These are phyloP conservation scores for Phytopythium sindhum DNA, from an alignment of 352 stramenopile species.

Conservation along the genomic window DNA sequence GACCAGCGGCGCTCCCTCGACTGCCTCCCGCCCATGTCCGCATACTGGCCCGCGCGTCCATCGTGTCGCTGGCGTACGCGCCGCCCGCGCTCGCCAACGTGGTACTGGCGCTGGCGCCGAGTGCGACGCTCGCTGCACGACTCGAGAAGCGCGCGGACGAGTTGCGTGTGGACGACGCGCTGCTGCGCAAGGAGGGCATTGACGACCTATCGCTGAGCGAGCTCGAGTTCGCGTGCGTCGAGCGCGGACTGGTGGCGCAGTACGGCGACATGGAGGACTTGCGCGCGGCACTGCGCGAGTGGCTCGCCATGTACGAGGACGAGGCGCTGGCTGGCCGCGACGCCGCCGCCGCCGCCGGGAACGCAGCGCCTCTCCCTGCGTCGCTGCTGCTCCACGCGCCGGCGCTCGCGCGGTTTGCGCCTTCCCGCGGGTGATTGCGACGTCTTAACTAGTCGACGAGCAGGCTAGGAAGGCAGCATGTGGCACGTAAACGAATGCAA, in stretches of 20 bases:
- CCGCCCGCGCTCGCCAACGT: slow-evolving; percentile 31
- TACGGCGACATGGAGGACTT: slow-evolving; percentile 67
- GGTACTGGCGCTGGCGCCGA: slow-evolving; percentile 53
- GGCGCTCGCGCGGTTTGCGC: slow-evolving; percentile 44
- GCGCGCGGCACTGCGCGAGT: slow-evolving; percentile 49
- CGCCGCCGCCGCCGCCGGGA: background rate
- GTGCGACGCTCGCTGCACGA: slow-evolving; percentile 34
- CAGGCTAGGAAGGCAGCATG: too few species aligned
- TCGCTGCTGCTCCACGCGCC: slow-evolving; percentile 78
- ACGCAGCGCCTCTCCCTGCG: slow-evolving; percentile 21
- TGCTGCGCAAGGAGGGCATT: slow-evolving; percentile 66
- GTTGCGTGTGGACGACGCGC: slow-evolving; percentile 68
- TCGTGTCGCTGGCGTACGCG: slow-evolving; percentile 10
- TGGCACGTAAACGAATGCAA: background rate
- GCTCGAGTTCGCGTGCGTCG: slow-evolving; percentile 82
- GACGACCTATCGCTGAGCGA: slow-evolving; percentile 72
- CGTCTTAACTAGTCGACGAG: background rate
- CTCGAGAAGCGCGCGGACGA: slow-evolving; percentile 56
- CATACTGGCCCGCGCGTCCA: slow-evolving; percentile 43
- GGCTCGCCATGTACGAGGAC: slow-evolving; percentile 77
- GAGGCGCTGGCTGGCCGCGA: slow-evolving; percentile 25
- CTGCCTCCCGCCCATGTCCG: slow-evolving; percentile 54
- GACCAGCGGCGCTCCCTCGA: slow-evolving; percentile 36
- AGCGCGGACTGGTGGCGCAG: slow-evolving; percentile 65
- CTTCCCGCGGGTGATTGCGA: slow-evolving; percentile 1